Evolutionary conservation across 2,329 filamentous ascomycete genomes (phyloP).

Genomic region (Myriosclerotinia duriaeana): DNA sequence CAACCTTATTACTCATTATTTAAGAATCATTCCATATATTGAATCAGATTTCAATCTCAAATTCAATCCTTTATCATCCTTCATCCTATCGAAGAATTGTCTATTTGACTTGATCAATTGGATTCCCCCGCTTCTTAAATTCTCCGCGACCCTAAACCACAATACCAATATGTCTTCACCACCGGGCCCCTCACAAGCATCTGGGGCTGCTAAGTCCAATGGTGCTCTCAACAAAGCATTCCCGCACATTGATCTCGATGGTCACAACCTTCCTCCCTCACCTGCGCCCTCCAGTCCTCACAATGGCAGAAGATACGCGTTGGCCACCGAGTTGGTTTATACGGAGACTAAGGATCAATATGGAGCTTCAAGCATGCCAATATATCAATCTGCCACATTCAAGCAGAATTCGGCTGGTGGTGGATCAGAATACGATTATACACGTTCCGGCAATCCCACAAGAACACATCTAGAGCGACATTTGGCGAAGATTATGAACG

Average conservation of each 20-base stretch:
- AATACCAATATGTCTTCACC: slow-evolving; percentile 39
- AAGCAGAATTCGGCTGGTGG: slow-evolving; percentile 82
- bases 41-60: neutral
- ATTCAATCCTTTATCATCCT: neutral
- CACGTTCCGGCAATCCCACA: slow-evolving; percentile 94
- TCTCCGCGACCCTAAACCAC: neutral
- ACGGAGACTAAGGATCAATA: slow-evolving; percentile 97
- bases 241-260: slow-evolving; percentile 70
- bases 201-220: slow-evolving; percentile 33
- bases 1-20: neutral
- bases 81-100: neutral
- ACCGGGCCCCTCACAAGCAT: slow-evolving; percentile 32
- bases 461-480: slow-evolving; percentile 94
- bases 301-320: slow-evolving; percentile 82
- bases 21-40: neutral
- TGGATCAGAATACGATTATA: slow-evolving; percentile 94
- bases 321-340: slow-evolving; percentile 95
- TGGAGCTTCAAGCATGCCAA: slow-evolving; percentile 91
- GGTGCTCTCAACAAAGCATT: slow-evolving; percentile 36
- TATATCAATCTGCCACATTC: slow-evolving; percentile 98
- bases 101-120: slow-evolving; percentile 7
- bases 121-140: slow-evolving; percentile 11
- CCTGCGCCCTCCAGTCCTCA: slow-evolving; percentile 89
- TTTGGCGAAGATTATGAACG: slow-evolving; percentile 98
- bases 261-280: slow-evolving; percentile 83